Base-by-base conservation (phyloP, 805 yeast species). In the Wickerhamiella domercqiae region DNA sequence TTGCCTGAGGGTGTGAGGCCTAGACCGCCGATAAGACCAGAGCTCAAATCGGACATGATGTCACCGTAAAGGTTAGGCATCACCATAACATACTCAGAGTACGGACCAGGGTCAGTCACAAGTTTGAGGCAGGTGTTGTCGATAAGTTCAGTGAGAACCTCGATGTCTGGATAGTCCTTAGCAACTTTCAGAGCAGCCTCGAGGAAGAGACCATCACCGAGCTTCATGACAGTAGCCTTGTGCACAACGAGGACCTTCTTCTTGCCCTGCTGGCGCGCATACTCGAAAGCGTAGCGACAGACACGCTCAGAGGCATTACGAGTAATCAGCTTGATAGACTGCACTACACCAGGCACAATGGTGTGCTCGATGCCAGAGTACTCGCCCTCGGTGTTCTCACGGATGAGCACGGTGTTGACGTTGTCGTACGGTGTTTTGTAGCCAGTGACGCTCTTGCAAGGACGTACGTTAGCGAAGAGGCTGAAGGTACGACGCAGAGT, bases 21-120 rank as follows among this genome's bases (percentile, higher is more conserved):
- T 57, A 87, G 74, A 59, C 98, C 97, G 61, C 98, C 98, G 50
- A 93, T 93, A 57, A 90, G 71, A 66, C 98, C 98, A 42, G 95
- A 81, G 52, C 94, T 83, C 63, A 90, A 70, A 64, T 90, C 98
- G 47, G 97, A 87, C 78, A 90, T 77, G 65, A 90, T 90, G 64
- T 90, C 97, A 73, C 98, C 98, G 66, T 90, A 90, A 63, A 90
- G 73, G 78, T 90, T 90, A 57, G 98, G 98, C 94, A 93, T 90
- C 52, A 90, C 98, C 81, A 75, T 75, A 56, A 90, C 98, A 42
- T 78, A 76, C 53, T 82, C 73, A 63, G 77, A 70, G 75, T 84
- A 87, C 53, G 76, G 76, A 41, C 71, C 61, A 49, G 98, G 98
- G 64, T 87, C 84, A 45, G 80, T 68, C 51, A 93, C 93, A 60